These are phyloP conservation scores for Metrosideros polymorpha DNA, from an alignment of 441 rosid genomes.

Conservation along the genomic window DNA sequence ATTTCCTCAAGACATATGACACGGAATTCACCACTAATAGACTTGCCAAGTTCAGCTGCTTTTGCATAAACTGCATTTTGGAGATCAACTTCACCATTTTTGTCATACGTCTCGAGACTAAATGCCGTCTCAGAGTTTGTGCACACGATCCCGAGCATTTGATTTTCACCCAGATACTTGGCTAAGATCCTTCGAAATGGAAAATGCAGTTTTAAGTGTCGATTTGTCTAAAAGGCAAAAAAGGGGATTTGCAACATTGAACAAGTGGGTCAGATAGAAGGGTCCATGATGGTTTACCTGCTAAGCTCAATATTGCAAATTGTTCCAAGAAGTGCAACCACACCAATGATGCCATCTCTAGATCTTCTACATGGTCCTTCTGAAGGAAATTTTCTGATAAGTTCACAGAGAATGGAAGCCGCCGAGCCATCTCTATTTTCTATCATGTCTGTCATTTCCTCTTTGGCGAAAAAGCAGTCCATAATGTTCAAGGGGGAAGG, in stretches of 20 bases:
- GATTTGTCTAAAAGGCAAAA: neutral
- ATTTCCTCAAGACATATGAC: constrained; percentile 45
- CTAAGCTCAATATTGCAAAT: constrained; percentile 30
- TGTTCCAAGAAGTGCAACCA: constrained; percentile 69
- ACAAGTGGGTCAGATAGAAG: neutral
- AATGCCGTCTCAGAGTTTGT: constrained; percentile 26
- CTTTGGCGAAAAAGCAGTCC: constrained; percentile 24
- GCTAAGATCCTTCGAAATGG: constrained; percentile 36
- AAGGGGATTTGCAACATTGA: neutral
- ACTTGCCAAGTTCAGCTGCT: constrained; percentile 29
- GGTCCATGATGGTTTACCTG: constrained; percentile 27
- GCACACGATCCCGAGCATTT: constrained; percentile 58
- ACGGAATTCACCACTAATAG: constrained; percentile 33
- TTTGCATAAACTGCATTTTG: constrained; percentile 24
- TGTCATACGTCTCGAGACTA: constrained; percentile 22
- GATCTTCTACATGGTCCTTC: constrained; percentile 8
- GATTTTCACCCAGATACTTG: constrained; percentile 54
- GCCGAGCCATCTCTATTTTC: constrained; percentile 28
- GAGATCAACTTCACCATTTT: constrained; percentile 26
- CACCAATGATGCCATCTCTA: constrained; percentile 31
- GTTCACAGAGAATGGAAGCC: constrained; percentile 29
- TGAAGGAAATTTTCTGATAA: neutral
- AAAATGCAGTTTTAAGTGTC: neutral
- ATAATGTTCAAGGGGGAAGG: constrained; percentile 3
- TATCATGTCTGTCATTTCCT: constrained; percentile 32